Evolutionary conservation across 2,329 filamentous ascomycete genomes (phyloP).

Genomic region (Aspergillus jensenii): DNA sequence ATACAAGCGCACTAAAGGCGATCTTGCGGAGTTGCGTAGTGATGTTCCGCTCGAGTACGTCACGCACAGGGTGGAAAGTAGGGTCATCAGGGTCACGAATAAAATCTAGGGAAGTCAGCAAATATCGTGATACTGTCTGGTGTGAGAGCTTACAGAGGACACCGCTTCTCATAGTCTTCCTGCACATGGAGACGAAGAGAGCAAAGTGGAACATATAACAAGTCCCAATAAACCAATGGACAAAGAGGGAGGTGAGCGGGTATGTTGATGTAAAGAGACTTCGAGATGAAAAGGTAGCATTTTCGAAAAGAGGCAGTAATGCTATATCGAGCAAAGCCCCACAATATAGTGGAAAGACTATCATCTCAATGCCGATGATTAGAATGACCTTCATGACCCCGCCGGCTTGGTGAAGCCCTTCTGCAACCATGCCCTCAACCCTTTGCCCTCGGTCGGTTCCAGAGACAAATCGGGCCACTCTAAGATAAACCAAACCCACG

Average conservation of each 20-base stretch:
- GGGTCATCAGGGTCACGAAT: slow-evolving; percentile 98
- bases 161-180: slow-evolving; percentile 92
- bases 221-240: slow-evolving; percentile 98
- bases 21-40: slow-evolving; percentile 95
- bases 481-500: slow-evolving; percentile 76
- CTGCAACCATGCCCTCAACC: slow-evolving; percentile 71
- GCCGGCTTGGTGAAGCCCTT: slow-evolving; percentile 85
- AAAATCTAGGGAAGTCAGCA: slow-evolving; percentile 62
- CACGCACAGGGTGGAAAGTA: slow-evolving; percentile 94
- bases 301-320: slow-evolving; percentile 82
- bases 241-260: slow-evolving; percentile 87
- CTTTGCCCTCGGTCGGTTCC: slow-evolving; percentile 54
- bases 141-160: slow-evolving; percentile 71
- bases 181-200: slow-evolving; percentile 97
- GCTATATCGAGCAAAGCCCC: slow-evolving; percentile 86
- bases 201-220: slow-evolving; percentile 99
- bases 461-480: slow-evolving; percentile 68
- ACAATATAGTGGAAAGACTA: slow-evolving; percentile 94
- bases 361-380: slow-evolving; percentile 99
- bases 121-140: slow-evolving; percentile 1
- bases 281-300: slow-evolving; percentile 73
- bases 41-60: slow-evolving; percentile 90
- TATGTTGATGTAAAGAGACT: slow-evolving; percentile 74
- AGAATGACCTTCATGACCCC: slow-evolving; percentile 97
- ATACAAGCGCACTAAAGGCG: slow-evolving; percentile 90